Evolutionary conservation across 176 grass and related monocot species (phyloP).

Genomic region (Carex kokanica): DNA sequence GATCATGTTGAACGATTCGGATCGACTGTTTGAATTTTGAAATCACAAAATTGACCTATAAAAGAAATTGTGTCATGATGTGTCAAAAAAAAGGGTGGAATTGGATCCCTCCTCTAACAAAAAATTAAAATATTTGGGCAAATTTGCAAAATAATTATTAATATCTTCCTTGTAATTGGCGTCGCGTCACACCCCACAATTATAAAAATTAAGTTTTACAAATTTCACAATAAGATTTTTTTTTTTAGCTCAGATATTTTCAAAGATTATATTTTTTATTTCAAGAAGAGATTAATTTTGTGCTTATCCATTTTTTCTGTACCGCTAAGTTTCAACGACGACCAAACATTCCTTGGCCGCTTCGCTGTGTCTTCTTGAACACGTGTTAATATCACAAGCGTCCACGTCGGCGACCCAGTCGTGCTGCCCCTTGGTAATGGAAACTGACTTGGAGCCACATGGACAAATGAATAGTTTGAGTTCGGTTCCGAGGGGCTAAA

Average conservation of each 20-base stretch:
- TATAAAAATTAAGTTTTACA: neutral
- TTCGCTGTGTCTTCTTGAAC: neutral
- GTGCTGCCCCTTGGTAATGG: neutral
- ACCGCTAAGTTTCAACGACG: neutral
- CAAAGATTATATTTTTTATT: slow-evolving; percentile 1
- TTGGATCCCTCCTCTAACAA: too few species aligned
- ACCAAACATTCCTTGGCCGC: neutral
- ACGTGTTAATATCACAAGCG: neutral
- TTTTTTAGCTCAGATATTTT: neutral
- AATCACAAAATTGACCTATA: too few species aligned
- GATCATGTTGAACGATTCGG: too few species aligned
- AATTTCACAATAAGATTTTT: neutral
- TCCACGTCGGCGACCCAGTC: neutral
- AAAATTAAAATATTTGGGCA: neutral
- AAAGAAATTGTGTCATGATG: too few species aligned
- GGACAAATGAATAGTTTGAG: too few species aligned
- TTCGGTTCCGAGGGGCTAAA: too few species aligned
- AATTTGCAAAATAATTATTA: neutral
- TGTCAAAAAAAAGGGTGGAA: too few species aligned
- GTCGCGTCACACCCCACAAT: slow-evolving; percentile 22
- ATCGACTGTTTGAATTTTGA: too few species aligned
- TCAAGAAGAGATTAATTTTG: neutral
- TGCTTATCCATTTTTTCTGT: slow-evolving; percentile 22
- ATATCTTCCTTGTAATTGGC: neutral
- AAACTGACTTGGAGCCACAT: neutral